Conservation (phyloP, 768 basidiomycete species). For the Daedaleopsis sinensis region DNA sequence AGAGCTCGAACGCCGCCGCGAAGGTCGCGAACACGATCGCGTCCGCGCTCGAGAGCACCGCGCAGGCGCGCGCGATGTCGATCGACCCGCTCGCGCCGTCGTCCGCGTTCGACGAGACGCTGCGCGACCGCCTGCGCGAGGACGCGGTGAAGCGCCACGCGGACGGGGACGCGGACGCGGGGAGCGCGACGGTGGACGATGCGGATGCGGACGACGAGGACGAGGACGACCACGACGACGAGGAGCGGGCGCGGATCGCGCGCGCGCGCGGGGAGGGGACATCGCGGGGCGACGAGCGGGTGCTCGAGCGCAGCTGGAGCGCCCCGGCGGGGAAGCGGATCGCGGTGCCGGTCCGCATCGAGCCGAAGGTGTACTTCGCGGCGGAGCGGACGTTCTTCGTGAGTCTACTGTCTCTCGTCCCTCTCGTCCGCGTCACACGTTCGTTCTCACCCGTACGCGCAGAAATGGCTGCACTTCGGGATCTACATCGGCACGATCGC, state of each 20-base stretch:
- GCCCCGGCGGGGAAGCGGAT: slow-evolving; percentile 90
- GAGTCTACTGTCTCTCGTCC: slow-evolving; percentile 46
- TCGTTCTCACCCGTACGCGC: slow-evolving; percentile 9
- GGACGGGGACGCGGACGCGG: slow-evolving; percentile 41
- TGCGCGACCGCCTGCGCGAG: slow-evolving; percentile 65
- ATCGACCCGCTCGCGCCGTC: slow-evolving; percentile 90
- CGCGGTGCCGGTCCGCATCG: slow-evolving; percentile 91
- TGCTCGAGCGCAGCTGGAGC: slow-evolving; percentile 67
- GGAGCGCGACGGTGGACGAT: slow-evolving; percentile 38
- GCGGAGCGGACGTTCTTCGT: slow-evolving; percentile 93
- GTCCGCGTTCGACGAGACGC: slow-evolving; percentile 79
- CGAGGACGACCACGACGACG: slow-evolving; percentile 30
- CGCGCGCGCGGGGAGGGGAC: not conserved
- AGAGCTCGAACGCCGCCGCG: slow-evolving; percentile 18
- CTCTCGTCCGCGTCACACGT: not conserved
- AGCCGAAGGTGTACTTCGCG: slow-evolving; percentile 98
- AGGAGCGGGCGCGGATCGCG: slow-evolving; percentile 9
- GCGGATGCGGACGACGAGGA: slow-evolving; percentile 37
- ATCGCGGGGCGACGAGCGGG: slow-evolving; percentile 46
- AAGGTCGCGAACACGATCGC: slow-evolving; percentile 13
- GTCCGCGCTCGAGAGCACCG: slow-evolving; percentile 18
- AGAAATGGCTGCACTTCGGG: slow-evolving; percentile 91
- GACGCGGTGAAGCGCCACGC: slow-evolving; percentile 28
- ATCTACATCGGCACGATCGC: slow-evolving; percentile 90
- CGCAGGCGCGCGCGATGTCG: slow-evolving; percentile 44